Conservation (phyloP, 2,329 filamentous ascomycete species). For the Aspergillus clavatus region DNA sequence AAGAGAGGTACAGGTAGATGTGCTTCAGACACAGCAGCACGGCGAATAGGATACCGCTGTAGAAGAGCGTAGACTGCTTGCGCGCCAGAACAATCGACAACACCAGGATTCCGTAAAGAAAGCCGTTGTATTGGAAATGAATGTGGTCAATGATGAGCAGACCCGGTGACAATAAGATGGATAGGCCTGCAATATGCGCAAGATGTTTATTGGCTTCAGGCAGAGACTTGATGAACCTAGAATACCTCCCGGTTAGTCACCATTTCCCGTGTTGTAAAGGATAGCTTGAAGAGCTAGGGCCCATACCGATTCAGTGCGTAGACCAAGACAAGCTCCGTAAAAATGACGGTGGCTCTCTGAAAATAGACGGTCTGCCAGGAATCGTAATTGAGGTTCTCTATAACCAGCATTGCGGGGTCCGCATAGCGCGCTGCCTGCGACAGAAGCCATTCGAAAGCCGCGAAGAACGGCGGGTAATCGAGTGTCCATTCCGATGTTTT, state of each 20-base stretch:
- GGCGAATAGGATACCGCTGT: conserved; percentile 79
- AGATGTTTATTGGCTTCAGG: conserved; percentile 62
- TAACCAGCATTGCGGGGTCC: conserved; percentile 75
- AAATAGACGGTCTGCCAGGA: conserved; percentile 95
- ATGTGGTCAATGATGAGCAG: conserved; percentile 97
- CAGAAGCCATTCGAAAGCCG: conserved; percentile 90
- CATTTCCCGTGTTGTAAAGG: conserved; percentile 1
- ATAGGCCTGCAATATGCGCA: conserved; percentile 81
- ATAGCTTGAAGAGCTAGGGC: neutral
- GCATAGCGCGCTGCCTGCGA: conserved; percentile 72
- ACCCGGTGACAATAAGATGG: conserved; percentile 84
- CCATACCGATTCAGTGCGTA: conserved; percentile 72
- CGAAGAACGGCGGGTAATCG: conserved; percentile 97
- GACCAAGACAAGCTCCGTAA: conserved; percentile 76
- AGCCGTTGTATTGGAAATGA: conserved; percentile 98
- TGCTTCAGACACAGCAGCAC: conserved; percentile 89
- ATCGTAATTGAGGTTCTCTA: conserved; percentile 77
- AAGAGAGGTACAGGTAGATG: conserved; percentile 93
- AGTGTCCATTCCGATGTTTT: conserved; percentile 99
- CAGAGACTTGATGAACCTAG: conserved; percentile 71
- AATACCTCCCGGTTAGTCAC: conserved; percentile 13
- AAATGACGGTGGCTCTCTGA: conserved; percentile 80
- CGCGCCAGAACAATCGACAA: conserved; percentile 80
- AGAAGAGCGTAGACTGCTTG: conserved; percentile 66
- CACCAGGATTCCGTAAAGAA: conserved; percentile 86